These are phyloP conservation scores for Fraxinus platypoda DNA, from an alignment of 305 asterid species.

Conservation along the genomic window DNA sequence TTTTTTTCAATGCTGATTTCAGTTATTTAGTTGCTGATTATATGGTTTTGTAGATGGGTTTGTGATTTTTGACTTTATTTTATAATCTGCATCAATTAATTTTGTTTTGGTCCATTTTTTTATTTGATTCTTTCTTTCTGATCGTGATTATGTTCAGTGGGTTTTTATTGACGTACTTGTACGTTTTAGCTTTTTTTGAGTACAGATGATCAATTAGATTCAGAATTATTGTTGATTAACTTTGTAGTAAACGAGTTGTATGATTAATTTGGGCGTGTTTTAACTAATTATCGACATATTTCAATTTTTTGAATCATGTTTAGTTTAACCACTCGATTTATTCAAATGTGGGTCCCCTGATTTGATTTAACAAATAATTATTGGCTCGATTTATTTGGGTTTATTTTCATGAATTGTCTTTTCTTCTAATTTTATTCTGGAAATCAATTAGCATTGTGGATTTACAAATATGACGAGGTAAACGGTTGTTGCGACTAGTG, in stretches of 20 bases:
- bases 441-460: not conserved
- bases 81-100: not conserved
- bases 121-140: conserved; percentile 4
- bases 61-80: conserved; percentile 23
- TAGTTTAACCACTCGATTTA: not conserved
- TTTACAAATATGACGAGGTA: not conserved
- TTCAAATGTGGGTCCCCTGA: not conserved
- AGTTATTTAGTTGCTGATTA: not conserved
- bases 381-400: not conserved
- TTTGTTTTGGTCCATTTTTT: not conserved
- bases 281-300: not conserved
- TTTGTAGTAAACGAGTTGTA: not conserved
- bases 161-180: not conserved
- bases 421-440: not conserved
- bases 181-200: conserved; percentile 1
- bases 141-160: not conserved
- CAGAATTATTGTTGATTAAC: conserved; percentile 13
- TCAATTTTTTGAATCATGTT: not conserved
- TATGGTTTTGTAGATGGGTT: not conserved
- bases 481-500: not conserved
- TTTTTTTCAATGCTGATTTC: not conserved
- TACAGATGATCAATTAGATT: conserved; percentile 21
- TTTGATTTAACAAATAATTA: not conserved
- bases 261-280: conserved; percentile 4
- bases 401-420: not conserved